These are phyloP conservation scores for Athelia sp. DNA, from an alignment of 1,284 basidiomycete species.

Conservation along the genomic window DNA sequence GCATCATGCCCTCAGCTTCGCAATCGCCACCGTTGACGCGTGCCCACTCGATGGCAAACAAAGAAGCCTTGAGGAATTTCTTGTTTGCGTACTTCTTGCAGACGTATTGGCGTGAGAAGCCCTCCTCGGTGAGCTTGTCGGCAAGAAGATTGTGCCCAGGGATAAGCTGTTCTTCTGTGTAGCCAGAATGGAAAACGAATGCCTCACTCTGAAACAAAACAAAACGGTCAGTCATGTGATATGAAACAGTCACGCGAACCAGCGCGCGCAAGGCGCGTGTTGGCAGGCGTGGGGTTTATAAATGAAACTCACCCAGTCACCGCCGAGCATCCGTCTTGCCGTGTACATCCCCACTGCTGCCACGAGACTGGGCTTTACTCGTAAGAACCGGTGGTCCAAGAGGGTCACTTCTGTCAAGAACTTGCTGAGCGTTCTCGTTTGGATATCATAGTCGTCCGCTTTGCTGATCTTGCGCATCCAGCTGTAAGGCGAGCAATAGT, in stretches of 20 bases:
- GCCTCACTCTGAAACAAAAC: conserved; percentile 66
- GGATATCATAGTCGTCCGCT: conserved; percentile 98
- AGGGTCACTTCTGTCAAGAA: conserved; percentile 97
- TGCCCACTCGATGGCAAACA: conserved; percentile 71
- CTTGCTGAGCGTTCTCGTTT: conserved; percentile 95
- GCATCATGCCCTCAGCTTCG: conserved; percentile 41
- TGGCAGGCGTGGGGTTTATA: conserved; percentile 15
- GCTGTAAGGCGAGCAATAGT: conserved; percentile 98
- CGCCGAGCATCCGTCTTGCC: conserved; percentile 86
- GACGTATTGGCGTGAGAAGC: conserved; percentile 84
- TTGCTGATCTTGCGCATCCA: conserved; percentile 99
- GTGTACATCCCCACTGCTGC: conserved; percentile 99
- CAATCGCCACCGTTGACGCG: conserved; percentile 27
- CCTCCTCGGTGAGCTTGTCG: conserved; percentile 78
- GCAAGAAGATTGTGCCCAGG: conserved; percentile 82
- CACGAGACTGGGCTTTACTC: conserved; percentile 90
- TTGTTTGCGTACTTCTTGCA: conserved; percentile 97
- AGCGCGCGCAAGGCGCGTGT: conserved; percentile 3
- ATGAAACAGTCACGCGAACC: conserved; percentile 12
- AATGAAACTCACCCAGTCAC: conserved; percentile 79
- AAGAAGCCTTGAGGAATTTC: conserved; percentile 89
- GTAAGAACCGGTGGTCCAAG: conserved; percentile 89
- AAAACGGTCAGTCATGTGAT: conserved; percentile 48
- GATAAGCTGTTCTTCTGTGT: conserved; percentile 85
- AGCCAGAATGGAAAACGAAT: conserved; percentile 93